Percentiles rank a stretch among this genome's conserved stretches.
Conservation (phyloP, 495 filamentous ascomycete species). For the Penicillium steckii region DNA sequence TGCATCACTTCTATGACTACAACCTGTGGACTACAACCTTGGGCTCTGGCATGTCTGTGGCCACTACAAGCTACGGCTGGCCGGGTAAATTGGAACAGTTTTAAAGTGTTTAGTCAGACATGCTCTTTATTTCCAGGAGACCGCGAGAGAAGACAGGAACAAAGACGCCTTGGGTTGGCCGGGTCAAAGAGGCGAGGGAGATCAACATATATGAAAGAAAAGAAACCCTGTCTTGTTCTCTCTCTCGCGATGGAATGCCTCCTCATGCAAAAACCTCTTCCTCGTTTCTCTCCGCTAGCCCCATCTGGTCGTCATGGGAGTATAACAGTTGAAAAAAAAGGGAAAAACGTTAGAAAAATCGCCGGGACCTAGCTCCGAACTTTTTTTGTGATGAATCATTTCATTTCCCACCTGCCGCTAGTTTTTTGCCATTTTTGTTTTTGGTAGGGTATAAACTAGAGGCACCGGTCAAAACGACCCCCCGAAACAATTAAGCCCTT, state of each 20-base stretch:
- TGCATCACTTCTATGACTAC: too few species aligned
- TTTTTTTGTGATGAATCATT: constrained; percentile 31
- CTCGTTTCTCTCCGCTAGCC: constrained; percentile 27
- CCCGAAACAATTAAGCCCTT: constrained; percentile 39
- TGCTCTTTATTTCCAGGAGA: constrained; percentile 41
- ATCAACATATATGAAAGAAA: constrained; percentile 24
- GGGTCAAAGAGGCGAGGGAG: constrained; percentile 31
- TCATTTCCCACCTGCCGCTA: constrained; percentile 17
- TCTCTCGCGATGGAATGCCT: constrained; percentile 21
- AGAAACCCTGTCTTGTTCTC: constrained; percentile 27
- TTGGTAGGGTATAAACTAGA: background rate
- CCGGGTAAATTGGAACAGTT: constrained; percentile 18
- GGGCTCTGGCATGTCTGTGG: background rate
- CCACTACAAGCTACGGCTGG: constrained; percentile 7
- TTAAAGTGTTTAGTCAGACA: constrained; percentile 33
- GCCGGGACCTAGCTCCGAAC: constrained; percentile 32
- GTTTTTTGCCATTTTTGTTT: background rate
- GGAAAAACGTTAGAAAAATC: constrained; percentile 26
- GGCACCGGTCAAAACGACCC: constrained; percentile 28
- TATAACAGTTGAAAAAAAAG: constrained; percentile 14
- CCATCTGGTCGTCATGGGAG: constrained; percentile 29
- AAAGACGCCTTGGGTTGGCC: constrained; percentile 30
- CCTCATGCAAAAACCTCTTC: constrained; percentile 27
- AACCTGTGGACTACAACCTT: background rate
- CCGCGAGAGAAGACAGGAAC: constrained; percentile 35